Percentiles rank a stretch among this genome's conserved stretches.
These are phyloP conservation scores for Tylopilus subfusipes DNA, from an alignment of 768 basidiomycete species.

Conservation along the genomic window DNA sequence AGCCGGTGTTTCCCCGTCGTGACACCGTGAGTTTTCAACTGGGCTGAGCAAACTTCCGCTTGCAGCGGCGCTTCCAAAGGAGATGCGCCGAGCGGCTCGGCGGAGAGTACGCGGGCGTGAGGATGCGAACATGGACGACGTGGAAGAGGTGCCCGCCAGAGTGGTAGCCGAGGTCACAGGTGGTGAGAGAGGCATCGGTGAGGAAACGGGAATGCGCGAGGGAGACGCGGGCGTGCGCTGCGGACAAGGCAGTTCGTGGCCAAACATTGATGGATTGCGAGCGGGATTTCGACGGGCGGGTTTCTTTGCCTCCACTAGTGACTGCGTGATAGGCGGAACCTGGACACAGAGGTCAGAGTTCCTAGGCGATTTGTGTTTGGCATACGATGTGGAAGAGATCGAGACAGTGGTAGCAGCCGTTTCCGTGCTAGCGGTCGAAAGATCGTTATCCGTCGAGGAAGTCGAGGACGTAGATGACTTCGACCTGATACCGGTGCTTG, in stretches of 20 bases:
- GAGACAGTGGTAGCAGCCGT: conserved; percentile 30
- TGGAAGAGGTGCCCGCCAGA: conserved; percentile 7
- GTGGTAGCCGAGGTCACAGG: conserved; percentile 10
- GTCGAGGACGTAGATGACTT: conserved; percentile 27
- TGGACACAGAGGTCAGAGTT: conserved; percentile 15
- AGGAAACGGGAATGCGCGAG: conserved; percentile 30
- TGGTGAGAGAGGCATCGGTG: conserved; percentile 22
- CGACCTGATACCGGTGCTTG: conserved; percentile 16
- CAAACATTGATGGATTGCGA: conserved; percentile 65
- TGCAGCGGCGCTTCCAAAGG: conserved; percentile 52
- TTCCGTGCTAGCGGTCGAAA: conserved; percentile 32
- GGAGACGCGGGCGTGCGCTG: conserved; percentile 33
- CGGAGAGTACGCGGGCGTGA: conserved; percentile 28
- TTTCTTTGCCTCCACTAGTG: conserved; percentile 27
- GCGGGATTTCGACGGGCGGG: conserved; percentile 41
- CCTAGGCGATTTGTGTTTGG: conserved; percentile 23
- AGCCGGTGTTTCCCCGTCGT: conserved; percentile 34
- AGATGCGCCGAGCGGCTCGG: conserved; percentile 53
- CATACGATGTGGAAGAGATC: conserved; percentile 10
- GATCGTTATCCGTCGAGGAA: conserved; percentile 33
- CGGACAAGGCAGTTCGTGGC: conserved; percentile 55
- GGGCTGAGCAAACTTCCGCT: conserved; percentile 35
- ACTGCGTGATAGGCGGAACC: conserved; percentile 18
- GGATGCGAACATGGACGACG: conserved; percentile 15
- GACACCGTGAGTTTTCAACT: conserved; percentile 27